Percentiles rank a stretch among this genome's conserved stretches.
Conservation (phyloP, 306 rosid genomes). For the Trifolium fragiferum region DNA sequence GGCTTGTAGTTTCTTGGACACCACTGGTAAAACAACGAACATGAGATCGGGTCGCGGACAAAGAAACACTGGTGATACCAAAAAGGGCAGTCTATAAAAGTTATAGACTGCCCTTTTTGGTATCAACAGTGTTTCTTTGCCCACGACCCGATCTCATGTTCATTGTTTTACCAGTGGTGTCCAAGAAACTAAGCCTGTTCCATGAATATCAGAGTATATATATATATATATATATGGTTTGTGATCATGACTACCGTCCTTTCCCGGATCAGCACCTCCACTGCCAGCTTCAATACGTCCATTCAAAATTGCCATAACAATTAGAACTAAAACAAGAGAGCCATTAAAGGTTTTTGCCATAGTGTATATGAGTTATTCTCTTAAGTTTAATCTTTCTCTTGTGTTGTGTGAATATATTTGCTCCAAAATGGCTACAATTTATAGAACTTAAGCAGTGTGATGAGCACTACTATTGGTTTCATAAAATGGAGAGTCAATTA, state of each 20-base stretch:
- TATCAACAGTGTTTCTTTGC: too few relatives aligned
- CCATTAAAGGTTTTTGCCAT: neutral
- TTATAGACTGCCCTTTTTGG: too few relatives aligned
- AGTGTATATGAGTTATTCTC: neutral
- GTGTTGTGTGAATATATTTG: neutral
- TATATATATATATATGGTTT: too few relatives aligned
- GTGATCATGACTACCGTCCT: neutral
- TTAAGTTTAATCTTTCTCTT: neutral
- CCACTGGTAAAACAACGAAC: too few relatives aligned
- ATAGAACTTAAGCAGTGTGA: constrained; percentile 13
- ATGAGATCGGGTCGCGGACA: too few relatives aligned
- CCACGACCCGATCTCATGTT: too few relatives aligned
- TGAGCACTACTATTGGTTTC: neutral
- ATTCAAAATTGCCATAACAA: neutral
- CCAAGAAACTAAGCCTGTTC: too few relatives aligned
- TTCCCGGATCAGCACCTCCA: neutral
- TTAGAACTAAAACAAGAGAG: neutral
- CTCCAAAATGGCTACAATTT: constrained; percentile 20
- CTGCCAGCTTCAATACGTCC: neutral
- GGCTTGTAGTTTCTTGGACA: too few relatives aligned
- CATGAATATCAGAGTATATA: too few relatives aligned
- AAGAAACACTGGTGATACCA: too few relatives aligned
- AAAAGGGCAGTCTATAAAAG: too few relatives aligned
- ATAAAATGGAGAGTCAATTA: neutral
- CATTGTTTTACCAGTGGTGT: too few relatives aligned